These are phyloP conservation scores for Prunus salicina DNA, from an alignment of 306 rosid species.

Conservation along the genomic window DNA sequence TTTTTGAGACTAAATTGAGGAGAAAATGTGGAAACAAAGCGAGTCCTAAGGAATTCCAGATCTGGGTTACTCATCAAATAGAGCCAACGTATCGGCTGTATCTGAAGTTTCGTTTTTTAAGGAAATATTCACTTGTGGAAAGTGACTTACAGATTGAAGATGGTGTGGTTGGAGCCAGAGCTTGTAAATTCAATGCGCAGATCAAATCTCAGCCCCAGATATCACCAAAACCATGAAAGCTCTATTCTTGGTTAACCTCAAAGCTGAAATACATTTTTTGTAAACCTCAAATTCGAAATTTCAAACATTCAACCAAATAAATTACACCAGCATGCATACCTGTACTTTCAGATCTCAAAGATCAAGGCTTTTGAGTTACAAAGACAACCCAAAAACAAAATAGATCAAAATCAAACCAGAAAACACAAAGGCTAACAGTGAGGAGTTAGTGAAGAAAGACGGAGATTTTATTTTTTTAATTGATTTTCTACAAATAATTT, in stretches of 20 bases:
- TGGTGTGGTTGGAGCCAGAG: neutral
- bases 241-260: neutral
- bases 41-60: neutral
- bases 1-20: neutral
- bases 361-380: too few relatives aligned
- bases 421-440: too few relatives aligned
- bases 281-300: too few relatives aligned
- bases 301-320: too few relatives aligned
- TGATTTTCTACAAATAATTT: too few relatives aligned
- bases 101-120: neutral
- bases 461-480: too few relatives aligned
- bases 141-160: conserved; percentile 12
- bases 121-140: neutral
- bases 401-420: too few relatives aligned
- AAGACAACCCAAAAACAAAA: too few relatives aligned
- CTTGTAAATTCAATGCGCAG: neutral
- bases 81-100: neutral
- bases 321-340: too few relatives aligned
- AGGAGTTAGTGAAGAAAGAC: too few relatives aligned
- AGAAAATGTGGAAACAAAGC: neutral
- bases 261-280: neutral
- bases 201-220: neutral
- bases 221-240: neutral
- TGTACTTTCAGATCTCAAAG: too few relatives aligned
- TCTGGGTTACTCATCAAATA: neutral